phyloP scores from a whole-genome alignment of 2,329 filamentous ascomycete species.

The Aspergillus sclerotialis region DNA sequence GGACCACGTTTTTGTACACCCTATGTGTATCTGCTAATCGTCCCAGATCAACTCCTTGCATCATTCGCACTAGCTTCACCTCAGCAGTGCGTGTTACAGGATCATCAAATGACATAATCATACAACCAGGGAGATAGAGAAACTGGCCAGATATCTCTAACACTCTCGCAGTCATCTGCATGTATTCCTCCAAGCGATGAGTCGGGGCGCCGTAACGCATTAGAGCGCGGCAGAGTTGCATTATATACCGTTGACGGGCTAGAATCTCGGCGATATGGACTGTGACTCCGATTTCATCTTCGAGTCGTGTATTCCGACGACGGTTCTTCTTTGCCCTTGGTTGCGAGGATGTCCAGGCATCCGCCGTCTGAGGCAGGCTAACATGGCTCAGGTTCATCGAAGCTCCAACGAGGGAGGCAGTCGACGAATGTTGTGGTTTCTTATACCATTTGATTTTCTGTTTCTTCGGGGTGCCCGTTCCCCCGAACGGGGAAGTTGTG shows the following conservation, averaged over 20 bases:
- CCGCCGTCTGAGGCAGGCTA: slow-evolving; percentile 21
- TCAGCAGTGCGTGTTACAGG: slow-evolving; percentile 36
- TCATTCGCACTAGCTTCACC: slow-evolving; percentile 34
- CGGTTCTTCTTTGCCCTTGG: slow-evolving; percentile 13
- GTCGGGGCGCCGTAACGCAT: slow-evolving; percentile 90
- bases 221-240: slow-evolving; percentile 74
- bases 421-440: slow-evolving; percentile 29
- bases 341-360: slow-evolving; percentile 14
- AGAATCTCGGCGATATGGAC: slow-evolving; percentile 63
- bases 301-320: slow-evolving; percentile 16
- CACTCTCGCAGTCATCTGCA: slow-evolving; percentile 78
- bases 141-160: slow-evolving; percentile 84
- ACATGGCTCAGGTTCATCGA: slow-evolving; percentile 31
- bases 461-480: slow-evolving; percentile 26
- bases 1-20: slow-evolving; percentile 40
- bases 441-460: slow-evolving; percentile 39
- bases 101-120: slow-evolving; percentile 62
- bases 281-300: slow-evolving; percentile 50
- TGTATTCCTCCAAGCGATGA: slow-evolving; percentile 80
- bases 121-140: slow-evolving; percentile 56
- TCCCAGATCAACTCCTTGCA: slow-evolving; percentile 34
- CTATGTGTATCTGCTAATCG: slow-evolving; percentile 35
- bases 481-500: no score
- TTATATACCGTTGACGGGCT: slow-evolving; percentile 71
- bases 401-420: slow-evolving; percentile 30